phyloP scores from a whole-genome alignment of 2,329 filamentous ascomycete species.

The Calonectria henricotiae region DNA sequence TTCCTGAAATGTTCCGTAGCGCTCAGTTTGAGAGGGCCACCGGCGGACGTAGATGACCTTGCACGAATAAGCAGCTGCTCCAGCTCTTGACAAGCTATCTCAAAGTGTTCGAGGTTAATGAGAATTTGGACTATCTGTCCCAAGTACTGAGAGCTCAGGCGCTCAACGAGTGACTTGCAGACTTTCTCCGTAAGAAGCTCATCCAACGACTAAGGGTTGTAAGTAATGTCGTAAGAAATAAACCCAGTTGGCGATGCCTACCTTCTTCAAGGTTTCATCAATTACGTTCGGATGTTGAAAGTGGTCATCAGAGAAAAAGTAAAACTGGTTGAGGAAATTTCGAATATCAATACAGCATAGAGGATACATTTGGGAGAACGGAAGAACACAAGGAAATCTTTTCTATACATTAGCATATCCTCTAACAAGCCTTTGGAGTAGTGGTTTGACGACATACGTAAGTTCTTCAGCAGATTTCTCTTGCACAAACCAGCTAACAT shows the following conservation, averaged over 20 bases:
- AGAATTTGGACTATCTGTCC: conserved; percentile 99
- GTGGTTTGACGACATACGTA: conserved; percentile 67
- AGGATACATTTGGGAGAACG: conserved; percentile 99
- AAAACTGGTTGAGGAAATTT: conserved; percentile 98
- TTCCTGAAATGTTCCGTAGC: conserved; percentile 90
- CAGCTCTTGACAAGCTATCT: conserved; percentile 91
- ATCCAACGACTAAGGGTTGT: conserved; percentile 82
- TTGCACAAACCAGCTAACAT: conserved; percentile 95
- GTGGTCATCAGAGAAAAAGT: conserved; percentile 96
- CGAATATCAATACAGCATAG: conserved; percentile 98
- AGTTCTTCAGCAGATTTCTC: conserved; percentile 84
- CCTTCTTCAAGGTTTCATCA: conserved; percentile 89
- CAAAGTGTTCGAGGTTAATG: conserved; percentile 97
- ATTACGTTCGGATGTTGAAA: conserved; percentile 93
- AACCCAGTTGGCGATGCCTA: conserved; percentile 53
- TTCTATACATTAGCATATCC: conserved; percentile 32
- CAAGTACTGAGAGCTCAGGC: conserved; percentile 91
- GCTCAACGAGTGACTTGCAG: conserved; percentile 90
- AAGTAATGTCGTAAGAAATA: not conserved
- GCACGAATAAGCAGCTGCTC: conserved; percentile 90
- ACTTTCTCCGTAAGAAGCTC: conserved; percentile 95
- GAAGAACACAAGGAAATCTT: conserved; percentile 94
- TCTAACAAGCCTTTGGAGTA: not conserved
- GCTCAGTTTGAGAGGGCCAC: conserved; percentile 83
- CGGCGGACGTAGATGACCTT: conserved; percentile 85